Conservation (phyloP, 2,329 filamentous ascomycete species). For the Aspergillus hortae region DNA sequence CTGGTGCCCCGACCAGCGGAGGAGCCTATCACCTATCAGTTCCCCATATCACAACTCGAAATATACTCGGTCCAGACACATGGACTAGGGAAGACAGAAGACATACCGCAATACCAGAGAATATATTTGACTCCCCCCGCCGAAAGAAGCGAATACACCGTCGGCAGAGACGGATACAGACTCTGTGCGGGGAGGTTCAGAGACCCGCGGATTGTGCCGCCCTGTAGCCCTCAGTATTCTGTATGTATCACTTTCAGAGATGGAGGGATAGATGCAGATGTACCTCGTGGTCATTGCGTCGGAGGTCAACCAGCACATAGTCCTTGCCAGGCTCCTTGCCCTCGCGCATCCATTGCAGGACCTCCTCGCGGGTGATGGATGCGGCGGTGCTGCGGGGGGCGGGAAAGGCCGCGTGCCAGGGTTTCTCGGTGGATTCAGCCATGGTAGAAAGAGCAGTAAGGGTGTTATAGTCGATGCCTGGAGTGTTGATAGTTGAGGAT, state of each 20-base stretch:
- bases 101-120: constrained; percentile 43
- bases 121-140: constrained; percentile 29
- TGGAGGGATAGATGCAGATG: background rate
- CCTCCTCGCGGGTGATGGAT: constrained; percentile 29
- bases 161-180: constrained; percentile 35
- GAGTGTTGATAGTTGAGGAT: too few relatives aligned
- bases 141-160: constrained; percentile 31
- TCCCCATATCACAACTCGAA: background rate
- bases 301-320: constrained; percentile 47
- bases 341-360: constrained; percentile 36
- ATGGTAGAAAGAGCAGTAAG: background rate
- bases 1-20: constrained; percentile 53
- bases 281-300: constrained; percentile 47
- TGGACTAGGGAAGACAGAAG: background rate
- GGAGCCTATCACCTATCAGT: constrained; percentile 42
- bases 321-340: constrained; percentile 24
- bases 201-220: constrained; percentile 58
- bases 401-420: constrained; percentile 43
- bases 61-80: background rate
- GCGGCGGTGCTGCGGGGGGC: constrained; percentile 27
- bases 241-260: background rate
- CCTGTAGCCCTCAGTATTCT: constrained; percentile 29
- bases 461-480: too few relatives aligned
- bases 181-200: constrained; percentile 46
- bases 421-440: constrained; percentile 9